phyloP scores from a whole-genome alignment of 2,329 filamentous ascomycete species.

The Colletotrichum tabaci region DNA sequence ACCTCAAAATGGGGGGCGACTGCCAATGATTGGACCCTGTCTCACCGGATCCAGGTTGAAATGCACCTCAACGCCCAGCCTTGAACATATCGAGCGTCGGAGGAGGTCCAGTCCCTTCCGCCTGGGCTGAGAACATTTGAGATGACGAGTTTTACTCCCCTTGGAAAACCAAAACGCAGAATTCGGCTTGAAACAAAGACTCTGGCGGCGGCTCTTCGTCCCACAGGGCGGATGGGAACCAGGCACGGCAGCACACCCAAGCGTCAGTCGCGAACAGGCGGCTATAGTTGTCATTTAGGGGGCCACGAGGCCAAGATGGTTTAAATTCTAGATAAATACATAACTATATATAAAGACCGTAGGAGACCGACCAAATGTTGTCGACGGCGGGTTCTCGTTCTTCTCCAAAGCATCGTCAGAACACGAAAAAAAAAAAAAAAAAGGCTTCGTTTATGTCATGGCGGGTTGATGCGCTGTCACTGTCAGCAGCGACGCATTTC shows the following conservation, averaged over 20 bases:
- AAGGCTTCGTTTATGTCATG: neutral
- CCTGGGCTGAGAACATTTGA: neutral
- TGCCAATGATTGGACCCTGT: neutral
- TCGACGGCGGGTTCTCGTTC: neutral
- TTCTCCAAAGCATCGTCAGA: neutral
- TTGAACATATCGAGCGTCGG: neutral
- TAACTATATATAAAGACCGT: neutral
- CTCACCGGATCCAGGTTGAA: constrained; percentile 25
- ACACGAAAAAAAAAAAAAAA: neutral
- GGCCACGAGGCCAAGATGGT: neutral
- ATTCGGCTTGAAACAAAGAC: too few relatives aligned
- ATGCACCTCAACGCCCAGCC: neutral
- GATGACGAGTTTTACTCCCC: neutral
- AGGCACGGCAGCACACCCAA: too few relatives aligned
- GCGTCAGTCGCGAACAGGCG: neutral
- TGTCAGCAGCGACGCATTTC: neutral
- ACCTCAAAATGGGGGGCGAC: neutral
- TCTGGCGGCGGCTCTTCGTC: neutral
- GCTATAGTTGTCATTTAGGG: neutral
- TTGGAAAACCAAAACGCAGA: too few relatives aligned
- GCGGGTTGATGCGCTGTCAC: neutral
- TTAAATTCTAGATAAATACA: neutral
- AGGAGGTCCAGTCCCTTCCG: neutral
- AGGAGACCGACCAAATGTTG: neutral
- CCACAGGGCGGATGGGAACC: too few relatives aligned